Percentiles rank a stretch among this genome's conserved stretches.
These are phyloP conservation scores for Fusarium poae DNA, from an alignment of 2,329 filamentous ascomycete genomes.

Conservation along the genomic window DNA sequence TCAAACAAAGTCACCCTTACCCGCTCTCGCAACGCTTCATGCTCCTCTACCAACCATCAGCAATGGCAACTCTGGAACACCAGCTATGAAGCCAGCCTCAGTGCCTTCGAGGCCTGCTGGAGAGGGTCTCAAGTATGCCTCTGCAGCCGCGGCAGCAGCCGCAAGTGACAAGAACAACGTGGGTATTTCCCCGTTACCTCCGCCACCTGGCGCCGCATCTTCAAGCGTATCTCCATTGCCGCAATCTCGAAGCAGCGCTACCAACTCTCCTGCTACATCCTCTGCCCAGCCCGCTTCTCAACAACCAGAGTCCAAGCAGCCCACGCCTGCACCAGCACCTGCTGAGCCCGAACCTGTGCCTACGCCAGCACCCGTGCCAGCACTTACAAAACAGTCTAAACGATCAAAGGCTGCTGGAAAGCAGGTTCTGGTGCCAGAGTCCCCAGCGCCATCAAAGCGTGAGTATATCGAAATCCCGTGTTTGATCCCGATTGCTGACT, in stretches of 20 bases:
- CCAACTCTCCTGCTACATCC: constrained; percentile 66
- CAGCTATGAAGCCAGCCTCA: constrained; percentile 91
- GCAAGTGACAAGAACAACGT: constrained; percentile 89
- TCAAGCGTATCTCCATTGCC: constrained; percentile 63
- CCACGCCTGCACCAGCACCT: constrained; percentile 50
- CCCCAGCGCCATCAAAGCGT: constrained; percentile 62
- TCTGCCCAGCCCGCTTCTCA: constrained; percentile 62
- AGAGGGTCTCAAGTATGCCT: constrained; percentile 95
- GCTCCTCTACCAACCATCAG: constrained; percentile 73
- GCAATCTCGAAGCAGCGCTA: constrained; percentile 67
- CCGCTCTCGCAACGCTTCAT: constrained; percentile 91
- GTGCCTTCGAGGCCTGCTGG: constrained; percentile 86
- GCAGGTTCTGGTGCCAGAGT: constrained; percentile 57
- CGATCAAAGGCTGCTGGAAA: constrained; percentile 62
- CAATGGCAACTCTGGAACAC: constrained; percentile 67
- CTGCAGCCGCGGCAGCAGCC: constrained; percentile 92
- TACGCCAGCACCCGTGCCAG: constrained; percentile 44
- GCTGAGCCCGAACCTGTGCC: constrained; percentile 37
- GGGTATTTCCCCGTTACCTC: constrained; percentile 92
- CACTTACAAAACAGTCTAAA: constrained; percentile 53
- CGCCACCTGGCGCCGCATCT: constrained; percentile 76
- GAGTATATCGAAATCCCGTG: constrained; percentile 25
- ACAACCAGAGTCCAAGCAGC: constrained; percentile 53
- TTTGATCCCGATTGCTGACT: constrained; percentile 21
- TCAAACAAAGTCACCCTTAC: constrained; percentile 92